Evolutionary conservation across 176 grass and related monocot species (phyloP), one percentile per base, ranked within the genome.

Genomic region (Thinopyrum elongatum): DNA sequence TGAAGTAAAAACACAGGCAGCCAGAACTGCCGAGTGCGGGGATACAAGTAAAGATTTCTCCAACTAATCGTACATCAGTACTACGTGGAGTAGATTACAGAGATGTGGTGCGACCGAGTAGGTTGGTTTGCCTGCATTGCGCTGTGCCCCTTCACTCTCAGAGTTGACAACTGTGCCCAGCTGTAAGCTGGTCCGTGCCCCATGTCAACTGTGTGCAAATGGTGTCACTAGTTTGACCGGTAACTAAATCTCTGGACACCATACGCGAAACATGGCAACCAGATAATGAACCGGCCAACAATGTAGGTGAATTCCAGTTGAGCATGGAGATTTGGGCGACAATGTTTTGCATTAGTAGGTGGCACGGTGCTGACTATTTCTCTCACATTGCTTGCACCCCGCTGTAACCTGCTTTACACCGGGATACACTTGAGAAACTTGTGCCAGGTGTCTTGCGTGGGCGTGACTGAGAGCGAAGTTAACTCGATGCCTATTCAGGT

Each of bases 241-340:
- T 65, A 12, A 55, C 39, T 77, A 70, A 79, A 27, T 59, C 66
- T 34, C 6, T 23, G 26, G 66, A 74, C 76, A 84, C 15, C 25
- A 10, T 34, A 25, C 46, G 7, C 27, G 59, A 85, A 85, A 80
- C 38, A 39, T 34, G 87, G 68, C 17, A 83, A 53, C 42, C 34
- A 31, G 26, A 63, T 0, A 55, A 53, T 23, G 30, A 38, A 53
- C 39, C 30, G 41, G 8, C 23, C 41, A 42, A 34, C 27, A 84
- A 89, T 82, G 22, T 77, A 51, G 78, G 83, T 90, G 78, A 86
- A 82, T 63, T 90, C 72, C 83, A 51, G 79, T 80, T 82, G 39
- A 86, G 53, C 79, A 44, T 30, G 39, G 46, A 74, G 70, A 46
- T 74, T 74, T 31, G 31, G 26, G 58, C 22, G 80, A 83, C 65